Evolutionary conservation across 352 stramenopile genomes (phyloP), one percentile per base, ranked within the genome.

Genomic region (Phytophthora sp.): DNA sequence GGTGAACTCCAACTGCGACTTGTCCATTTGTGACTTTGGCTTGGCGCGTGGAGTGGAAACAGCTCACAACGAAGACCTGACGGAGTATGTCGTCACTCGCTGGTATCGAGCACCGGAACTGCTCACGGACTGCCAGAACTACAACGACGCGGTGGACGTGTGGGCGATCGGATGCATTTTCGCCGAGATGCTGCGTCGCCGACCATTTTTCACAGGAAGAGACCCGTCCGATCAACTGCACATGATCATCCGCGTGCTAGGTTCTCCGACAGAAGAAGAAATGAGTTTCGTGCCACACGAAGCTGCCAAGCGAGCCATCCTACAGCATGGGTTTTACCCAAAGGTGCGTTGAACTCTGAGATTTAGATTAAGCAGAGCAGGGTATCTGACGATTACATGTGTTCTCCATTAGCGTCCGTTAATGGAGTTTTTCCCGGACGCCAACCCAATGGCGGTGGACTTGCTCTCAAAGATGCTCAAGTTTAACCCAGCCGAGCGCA

Each of bases 131-230:
- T 99, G 92, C 72, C 95, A 97, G 56, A 93, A 99, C 67, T 99
- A 99, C 79, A 97, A 94, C 32, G 96, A 98, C 53, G 86, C 93
- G 20, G 93, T 99, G 43, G 96, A 99, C 72, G 91, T 98, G 44
- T 99, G 95, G 95, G 91, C 87, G 45, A 88, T 99, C 23, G 98
- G 97, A 7, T 99, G 98, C 74, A 99, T 99, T 74, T 99, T 99
- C 71, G 98, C 95, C 24, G 98, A 99, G 75, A 95, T 99, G 65
- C 86, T 99, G 39, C 81, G 87, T n/a, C 85, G 97, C 43, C 98
- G 98, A 49, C 97, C 85, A 2, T 94, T 94, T 59, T 94, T 96
- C 65, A 93, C 83, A 9, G 87, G 87, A 3, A 59, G 82, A 26
- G 82, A 96, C 59, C 83, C 82, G n/a, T 89, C 84, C 17, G 84